These are phyloP conservation scores for Pleurotus giganteus DNA, from an alignment of 768 basidiomycete genomes.

Conservation along the genomic window DNA sequence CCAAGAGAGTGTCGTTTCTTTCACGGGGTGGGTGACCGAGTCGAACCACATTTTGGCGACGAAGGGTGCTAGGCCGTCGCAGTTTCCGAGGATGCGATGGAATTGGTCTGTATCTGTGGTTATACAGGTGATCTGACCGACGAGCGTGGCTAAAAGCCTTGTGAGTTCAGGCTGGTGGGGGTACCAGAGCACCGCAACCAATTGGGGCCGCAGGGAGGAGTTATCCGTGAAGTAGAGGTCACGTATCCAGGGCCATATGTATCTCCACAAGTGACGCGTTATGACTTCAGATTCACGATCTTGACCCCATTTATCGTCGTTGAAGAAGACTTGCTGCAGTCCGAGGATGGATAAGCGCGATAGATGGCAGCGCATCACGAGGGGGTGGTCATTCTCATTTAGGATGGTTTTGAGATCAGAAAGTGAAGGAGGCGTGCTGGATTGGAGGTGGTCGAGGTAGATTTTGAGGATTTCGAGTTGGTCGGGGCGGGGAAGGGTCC, in stretches of 20 bases:
- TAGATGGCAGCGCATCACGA: background rate
- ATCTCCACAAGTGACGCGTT: background rate
- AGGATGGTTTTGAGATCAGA: background rate
- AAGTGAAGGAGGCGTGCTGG: background rate
- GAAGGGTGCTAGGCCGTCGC: background rate
- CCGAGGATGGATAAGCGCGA: background rate
- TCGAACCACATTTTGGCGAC: background rate
- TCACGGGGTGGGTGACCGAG: background rate
- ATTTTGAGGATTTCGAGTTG: background rate
- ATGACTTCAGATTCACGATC: background rate
- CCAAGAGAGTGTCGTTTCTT: background rate
- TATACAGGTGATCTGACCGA: background rate
- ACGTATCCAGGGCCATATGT: background rate
- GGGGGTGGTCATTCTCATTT: background rate
- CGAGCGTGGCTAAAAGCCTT: background rate
- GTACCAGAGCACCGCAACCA: background rate
- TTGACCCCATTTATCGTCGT: background rate
- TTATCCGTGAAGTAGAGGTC: background rate
- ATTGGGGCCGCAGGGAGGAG: background rate
- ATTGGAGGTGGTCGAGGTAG: background rate
- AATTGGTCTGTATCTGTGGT: background rate
- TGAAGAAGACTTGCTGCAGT: background rate
- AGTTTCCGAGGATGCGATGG: background rate
- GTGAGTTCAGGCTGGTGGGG: background rate
- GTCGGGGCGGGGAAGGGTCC: background rate